Percentiles rank a stretch among this genome's conserved stretches.
phyloP scores from a whole-genome alignment of 768 basidiomycete genomes.

The Termitomyces sp. region DNA sequence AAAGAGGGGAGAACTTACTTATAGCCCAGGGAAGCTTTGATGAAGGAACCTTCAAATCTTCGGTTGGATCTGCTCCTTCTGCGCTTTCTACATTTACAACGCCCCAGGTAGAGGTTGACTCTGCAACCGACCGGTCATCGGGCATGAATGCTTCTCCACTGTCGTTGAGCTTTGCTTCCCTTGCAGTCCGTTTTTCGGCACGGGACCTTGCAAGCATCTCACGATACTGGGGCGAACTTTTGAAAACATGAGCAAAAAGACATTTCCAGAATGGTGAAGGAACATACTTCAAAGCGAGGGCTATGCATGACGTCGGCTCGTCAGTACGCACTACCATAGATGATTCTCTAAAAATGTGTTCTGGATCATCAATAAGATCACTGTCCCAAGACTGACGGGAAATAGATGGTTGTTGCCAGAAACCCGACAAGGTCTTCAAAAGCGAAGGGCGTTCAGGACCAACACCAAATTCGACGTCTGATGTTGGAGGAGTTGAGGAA shows the following conservation, averaged over 20 bases:
- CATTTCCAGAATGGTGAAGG: not conserved
- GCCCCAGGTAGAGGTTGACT: conserved; percentile 89
- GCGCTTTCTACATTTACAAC: conserved; percentile 79
- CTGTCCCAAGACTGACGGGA: conserved; percentile 61
- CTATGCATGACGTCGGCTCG: conserved; percentile 97
- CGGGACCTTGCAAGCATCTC: conserved; percentile 77
- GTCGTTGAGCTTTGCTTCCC: conserved; percentile 56
- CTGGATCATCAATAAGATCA: conserved; percentile 72
- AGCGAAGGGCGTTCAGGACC: conserved; percentile 71
- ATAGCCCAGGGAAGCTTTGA: conserved; percentile 82
- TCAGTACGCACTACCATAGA: conserved; percentile 94
- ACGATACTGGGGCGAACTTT: conserved; percentile 77
- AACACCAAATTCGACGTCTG: conserved; percentile 48
- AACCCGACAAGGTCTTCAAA: conserved; percentile 76
- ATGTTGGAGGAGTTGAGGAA: conserved; percentile 43
- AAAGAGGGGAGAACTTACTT: conserved; percentile 43
- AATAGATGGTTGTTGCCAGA: conserved; percentile 67
- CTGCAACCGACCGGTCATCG: conserved; percentile 77
- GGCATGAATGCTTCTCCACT: conserved; percentile 90
- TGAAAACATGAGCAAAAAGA: conserved; percentile 8
- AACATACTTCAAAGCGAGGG: conserved; percentile 83
- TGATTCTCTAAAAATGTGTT: conserved; percentile 93
- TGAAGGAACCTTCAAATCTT: conserved; percentile 72
- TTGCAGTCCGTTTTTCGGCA: conserved; percentile 68
- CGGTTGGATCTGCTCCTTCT: conserved; percentile 67